Conservation (phyloP, 306 rosid species). For the Vachellia pachyceras region DNA sequence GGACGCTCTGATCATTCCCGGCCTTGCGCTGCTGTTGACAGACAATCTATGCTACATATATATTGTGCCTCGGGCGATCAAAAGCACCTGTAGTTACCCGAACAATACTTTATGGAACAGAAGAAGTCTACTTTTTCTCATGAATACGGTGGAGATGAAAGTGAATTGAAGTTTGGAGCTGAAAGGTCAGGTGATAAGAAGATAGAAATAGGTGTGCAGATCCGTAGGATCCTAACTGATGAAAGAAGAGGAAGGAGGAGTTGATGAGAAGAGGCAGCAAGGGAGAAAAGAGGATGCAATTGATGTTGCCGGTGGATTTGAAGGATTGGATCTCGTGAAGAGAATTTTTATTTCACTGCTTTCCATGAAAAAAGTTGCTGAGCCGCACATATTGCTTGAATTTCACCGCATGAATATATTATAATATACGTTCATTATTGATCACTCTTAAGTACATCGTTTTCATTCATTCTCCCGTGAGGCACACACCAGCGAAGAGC, state of each 20-base stretch:
- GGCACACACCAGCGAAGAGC: background rate
- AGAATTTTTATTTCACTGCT: slow-evolving; percentile 48
- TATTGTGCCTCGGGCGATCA: background rate
- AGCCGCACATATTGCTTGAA: slow-evolving; percentile 53
- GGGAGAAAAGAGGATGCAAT: background rate
- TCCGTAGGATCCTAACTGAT: background rate
- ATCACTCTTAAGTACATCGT: background rate
- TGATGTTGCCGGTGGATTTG: slow-evolving; percentile 28
- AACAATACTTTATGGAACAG: background rate
- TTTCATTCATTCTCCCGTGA: slow-evolving; percentile 11
- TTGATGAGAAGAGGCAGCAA: background rate
- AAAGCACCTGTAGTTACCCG: background rate
- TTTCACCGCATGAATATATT: slow-evolving; percentile 30
- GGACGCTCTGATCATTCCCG: background rate
- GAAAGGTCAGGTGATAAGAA: background rate
- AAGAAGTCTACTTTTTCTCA: background rate
- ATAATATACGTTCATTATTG: background rate
- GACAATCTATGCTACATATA: background rate
- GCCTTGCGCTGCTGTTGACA: background rate
- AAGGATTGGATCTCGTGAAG: slow-evolving; percentile 71
- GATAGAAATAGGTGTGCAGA: background rate
- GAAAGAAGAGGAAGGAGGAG: background rate
- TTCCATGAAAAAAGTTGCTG: slow-evolving; percentile 44
- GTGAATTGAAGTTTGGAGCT: slow-evolving; percentile 1
- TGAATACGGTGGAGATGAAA: background rate